phyloP scores from a whole-genome alignment of 345 rosid species.

The Corchorus olitorius region DNA sequence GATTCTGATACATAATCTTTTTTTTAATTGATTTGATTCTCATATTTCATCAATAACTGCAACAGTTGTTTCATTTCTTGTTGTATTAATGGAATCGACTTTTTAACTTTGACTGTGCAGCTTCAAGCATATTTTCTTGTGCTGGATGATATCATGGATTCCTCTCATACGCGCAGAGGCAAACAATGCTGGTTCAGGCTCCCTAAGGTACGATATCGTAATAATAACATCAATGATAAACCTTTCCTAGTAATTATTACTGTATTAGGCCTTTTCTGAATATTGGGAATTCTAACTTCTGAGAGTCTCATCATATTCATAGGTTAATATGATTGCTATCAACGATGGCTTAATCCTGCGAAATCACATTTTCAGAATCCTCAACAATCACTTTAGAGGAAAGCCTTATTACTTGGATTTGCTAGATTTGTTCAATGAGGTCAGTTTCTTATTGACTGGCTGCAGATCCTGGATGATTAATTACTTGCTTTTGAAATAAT shows the following conservation, averaged over 20 bases:
- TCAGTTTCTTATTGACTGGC: slow-evolving; percentile 6
- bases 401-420: slow-evolving; percentile 53
- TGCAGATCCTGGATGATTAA: not conserved
- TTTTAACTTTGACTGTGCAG: slow-evolving; percentile 33
- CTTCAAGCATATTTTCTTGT: slow-evolving; percentile 81
- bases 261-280: not conserved
- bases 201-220: slow-evolving; percentile 46
- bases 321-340: slow-evolving; percentile 78
- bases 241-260: no score
- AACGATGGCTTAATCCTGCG: slow-evolving; percentile 52
- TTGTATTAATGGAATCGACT: not conserved
- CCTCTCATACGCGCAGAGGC: slow-evolving; percentile 76
- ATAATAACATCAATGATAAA: no score
- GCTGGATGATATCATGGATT: slow-evolving; percentile 84
- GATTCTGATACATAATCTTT: not conserved
- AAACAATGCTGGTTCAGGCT: slow-evolving; percentile 85
- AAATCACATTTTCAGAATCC: slow-evolving; percentile 53
- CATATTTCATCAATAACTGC: not conserved
- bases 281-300: not conserved
- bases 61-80: not conserved
- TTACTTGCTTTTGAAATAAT: not conserved
- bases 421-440: slow-evolving; percentile 64
- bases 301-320: slow-evolving; percentile 31
- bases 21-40: not conserved
- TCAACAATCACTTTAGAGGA: slow-evolving; percentile 49